Percentiles rank a stretch among this genome's conserved stretches.
Evolutionary conservation across 2,329 filamentous ascomycete genomes (phyloP).

Genomic region (Stachybotrys echinatus): DNA sequence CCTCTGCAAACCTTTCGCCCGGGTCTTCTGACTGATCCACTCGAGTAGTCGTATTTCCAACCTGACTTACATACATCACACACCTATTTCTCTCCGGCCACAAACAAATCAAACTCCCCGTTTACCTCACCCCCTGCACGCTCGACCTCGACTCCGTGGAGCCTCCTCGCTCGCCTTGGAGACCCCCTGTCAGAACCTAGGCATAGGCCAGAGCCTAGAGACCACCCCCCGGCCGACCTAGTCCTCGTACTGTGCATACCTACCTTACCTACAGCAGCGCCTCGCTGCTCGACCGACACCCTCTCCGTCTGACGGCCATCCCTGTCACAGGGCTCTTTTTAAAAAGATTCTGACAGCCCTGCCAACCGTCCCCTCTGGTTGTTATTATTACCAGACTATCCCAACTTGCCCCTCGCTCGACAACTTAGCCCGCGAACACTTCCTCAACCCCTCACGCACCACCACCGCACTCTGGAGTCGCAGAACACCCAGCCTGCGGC

Average conservation of each 20-base stretch:
- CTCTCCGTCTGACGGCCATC: background rate
- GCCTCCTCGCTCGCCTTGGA: background rate
- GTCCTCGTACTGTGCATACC: too few species aligned
- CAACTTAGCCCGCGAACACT: background rate
- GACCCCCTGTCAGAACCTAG: background rate
- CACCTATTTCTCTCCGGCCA: background rate
- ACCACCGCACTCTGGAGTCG: background rate
- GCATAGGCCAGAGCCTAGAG: too few species aligned
- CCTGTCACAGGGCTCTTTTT: background rate
- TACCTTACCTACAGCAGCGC: too few species aligned
- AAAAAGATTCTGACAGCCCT: background rate
- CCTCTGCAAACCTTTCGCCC: background rate
- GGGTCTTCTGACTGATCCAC: background rate
- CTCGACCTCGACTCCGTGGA: background rate
- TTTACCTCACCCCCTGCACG: background rate
- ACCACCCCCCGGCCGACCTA: too few species aligned
- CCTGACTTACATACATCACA: background rate
- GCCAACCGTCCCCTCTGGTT: background rate
- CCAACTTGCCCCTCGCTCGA: background rate
- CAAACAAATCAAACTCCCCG: background rate
- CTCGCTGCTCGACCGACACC: background rate
- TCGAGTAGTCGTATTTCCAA: background rate
- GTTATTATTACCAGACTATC: too few species aligned
- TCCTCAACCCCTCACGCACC: background rate
- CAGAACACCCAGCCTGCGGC: background rate